Conservation (phyloP, 106 monocot species). For the Dactylorhiza incarnata region DNA sequence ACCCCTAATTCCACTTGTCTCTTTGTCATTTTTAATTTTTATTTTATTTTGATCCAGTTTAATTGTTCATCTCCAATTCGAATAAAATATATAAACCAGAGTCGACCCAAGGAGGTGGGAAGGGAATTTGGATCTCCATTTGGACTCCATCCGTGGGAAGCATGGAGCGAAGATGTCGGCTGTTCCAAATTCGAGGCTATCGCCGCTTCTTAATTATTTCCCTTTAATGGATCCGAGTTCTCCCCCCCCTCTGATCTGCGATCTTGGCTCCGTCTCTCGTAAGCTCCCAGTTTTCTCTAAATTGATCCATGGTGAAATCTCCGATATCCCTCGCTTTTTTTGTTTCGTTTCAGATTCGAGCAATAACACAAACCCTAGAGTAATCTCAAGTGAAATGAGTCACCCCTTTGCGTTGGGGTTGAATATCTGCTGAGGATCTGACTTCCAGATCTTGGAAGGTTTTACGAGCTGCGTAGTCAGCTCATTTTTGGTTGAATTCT, state of each 20-base stretch:
- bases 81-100: not conserved
- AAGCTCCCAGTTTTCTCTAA: not conserved
- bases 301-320: not conserved
- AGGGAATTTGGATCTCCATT: not conserved
- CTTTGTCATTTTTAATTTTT: no score
- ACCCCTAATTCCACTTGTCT: no score
- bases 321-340: not conserved
- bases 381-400: not conserved
- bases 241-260: not conserved
- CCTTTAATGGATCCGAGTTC: not conserved
- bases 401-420: not conserved
- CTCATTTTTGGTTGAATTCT: not conserved
- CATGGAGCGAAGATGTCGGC: not conserved
- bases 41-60: no score
- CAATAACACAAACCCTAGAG: not conserved
- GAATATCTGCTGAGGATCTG: not conserved
- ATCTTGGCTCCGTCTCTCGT: not conserved
- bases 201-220: not conserved
- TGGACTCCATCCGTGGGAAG: no score
- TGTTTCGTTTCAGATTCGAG: slow-evolving; percentile 4
- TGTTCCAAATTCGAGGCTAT: not conserved
- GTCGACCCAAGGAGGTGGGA: not conserved
- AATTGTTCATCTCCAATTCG: no score
- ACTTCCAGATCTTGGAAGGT: slow-evolving; percentile 6
- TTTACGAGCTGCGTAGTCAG: slow-evolving; percentile 15